Evolutionary conservation across 176 grass and related monocot genomes (phyloP), one percentile per base, ranked within the genome.

Genomic region (Bromus sterilis): DNA sequence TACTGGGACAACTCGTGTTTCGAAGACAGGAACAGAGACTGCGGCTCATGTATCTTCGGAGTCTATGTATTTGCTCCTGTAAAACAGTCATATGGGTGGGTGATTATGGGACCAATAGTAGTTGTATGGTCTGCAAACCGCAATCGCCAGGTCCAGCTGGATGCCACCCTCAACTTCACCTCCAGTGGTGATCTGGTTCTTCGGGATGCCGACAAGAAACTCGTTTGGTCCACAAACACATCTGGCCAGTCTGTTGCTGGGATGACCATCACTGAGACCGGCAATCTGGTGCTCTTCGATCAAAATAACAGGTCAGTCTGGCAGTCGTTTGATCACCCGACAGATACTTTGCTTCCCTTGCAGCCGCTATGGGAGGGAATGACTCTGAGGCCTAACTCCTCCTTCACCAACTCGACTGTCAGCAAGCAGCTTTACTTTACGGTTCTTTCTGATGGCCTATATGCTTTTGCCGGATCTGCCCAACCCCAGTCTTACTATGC

Each of bases 281-380:
- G 88, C 21, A 93, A 90, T 61, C 63, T 93, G 82, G 58, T 90
- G 14, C 58, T 90, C 0, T 36, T 88, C 41, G 14, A 82, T 3
- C 1, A 2, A 21, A 71, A 76, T 8, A 85, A 93, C 18, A 9
- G 7, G 9, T 1, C 67, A 12, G 67, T 86, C 10, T 90, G 91
- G 91, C 85, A 88, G 20, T 90, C 88, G 0, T 88, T 90, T 34
- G 60, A 85, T 13, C 75, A 93, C 11, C 91, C 82, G 0, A 53
- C 75, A 9, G 85, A 90, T 51, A 43, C 26, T 13, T 34, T 93
- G 64, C n/a, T 90, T 8, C 39, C 83, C 0, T 62, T 67, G 1
- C 88, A 93, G 59, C 11, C 7, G 4, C 7, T 85, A 0, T 7
- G 4, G 4, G 65, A 86, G 13, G 83, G 83, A 2, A 86, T 84